phyloP scores from a whole-genome alignment of 108 stramenopile genomes.

The Nitzschia sp. region DNA sequence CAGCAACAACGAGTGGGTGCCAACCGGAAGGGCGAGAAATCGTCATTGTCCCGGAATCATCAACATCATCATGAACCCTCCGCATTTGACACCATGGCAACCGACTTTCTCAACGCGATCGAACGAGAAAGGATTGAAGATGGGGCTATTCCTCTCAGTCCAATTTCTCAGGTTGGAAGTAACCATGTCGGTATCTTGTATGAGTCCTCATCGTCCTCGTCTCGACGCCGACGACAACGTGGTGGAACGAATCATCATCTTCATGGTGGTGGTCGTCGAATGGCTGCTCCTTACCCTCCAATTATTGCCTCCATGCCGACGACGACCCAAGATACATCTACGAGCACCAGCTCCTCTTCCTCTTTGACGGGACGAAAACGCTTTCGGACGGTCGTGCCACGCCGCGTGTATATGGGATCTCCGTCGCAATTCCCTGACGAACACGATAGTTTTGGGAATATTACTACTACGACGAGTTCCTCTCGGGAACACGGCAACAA shows the following conservation, averaged over 20 bases:
- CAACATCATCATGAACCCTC: not conserved
- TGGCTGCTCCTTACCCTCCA: not conserved
- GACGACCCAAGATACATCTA: not conserved
- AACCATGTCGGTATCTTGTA: not conserved
- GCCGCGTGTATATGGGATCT: conserved; percentile 28
- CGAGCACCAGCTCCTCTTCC: not conserved
- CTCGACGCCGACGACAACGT: not conserved
- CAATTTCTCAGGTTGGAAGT: conserved; percentile 19
- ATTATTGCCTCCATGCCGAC: not conserved
- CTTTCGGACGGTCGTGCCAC: conserved; percentile 42
- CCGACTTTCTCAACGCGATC: conserved; percentile 17
- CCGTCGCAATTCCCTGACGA: conserved; percentile 24
- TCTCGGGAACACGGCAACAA: not conserved
- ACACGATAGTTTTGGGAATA: conserved; percentile 31
- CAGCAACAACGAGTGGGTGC: not conserved
- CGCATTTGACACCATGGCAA: conserved; percentile 16
- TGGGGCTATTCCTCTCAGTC: conserved; percentile 1
- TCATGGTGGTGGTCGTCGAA: not conserved
- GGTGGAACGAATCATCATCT: not conserved
- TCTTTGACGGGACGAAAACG: conserved; percentile 26
- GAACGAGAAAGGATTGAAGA: conserved; percentile 3
- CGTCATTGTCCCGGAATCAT: not conserved
- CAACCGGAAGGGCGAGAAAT: not conserved
- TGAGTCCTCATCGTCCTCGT: conserved; percentile 1
- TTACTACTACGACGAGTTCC: not conserved